phyloP scores from a whole-genome alignment of 1,284 basidiomycete genomes.

The Crucibulum cyathiforme region DNA sequence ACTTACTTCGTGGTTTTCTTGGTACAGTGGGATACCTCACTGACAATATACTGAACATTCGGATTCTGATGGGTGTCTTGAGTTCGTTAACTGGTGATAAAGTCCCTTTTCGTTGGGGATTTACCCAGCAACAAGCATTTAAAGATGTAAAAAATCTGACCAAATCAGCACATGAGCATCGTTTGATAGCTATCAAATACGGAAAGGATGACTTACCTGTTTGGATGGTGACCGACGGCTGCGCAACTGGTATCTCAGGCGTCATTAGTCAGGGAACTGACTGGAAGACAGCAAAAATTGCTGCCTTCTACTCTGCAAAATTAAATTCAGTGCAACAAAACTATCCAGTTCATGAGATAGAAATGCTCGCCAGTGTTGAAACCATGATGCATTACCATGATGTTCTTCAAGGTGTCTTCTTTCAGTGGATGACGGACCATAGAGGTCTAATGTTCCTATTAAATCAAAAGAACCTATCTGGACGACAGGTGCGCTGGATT shows the following conservation, averaged over 20 bases:
- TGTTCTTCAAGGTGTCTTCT: slow-evolving; percentile 18
- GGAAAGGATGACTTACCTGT: slow-evolving; percentile 12
- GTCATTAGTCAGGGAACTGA: too few species aligned
- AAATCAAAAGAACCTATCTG: slow-evolving; percentile 34
- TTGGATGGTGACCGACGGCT: slow-evolving; percentile 31
- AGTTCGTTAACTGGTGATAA: slow-evolving; percentile 25
- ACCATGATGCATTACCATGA: too few species aligned
- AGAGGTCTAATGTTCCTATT: slow-evolving; percentile 34
- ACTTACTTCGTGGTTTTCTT: slow-evolving; percentile 29
- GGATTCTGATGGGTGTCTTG: slow-evolving; percentile 33
- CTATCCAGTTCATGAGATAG: too few species aligned
- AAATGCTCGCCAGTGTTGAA: too few species aligned
- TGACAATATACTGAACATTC: slow-evolving; percentile 24
- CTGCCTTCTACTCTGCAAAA: too few species aligned
- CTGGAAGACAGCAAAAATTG: too few species aligned
- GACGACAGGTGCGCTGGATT: slow-evolving; percentile 40
- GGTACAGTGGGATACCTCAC: slow-evolving; percentile 32
- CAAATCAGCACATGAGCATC: slow-evolving; percentile 1
- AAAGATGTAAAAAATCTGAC: slow-evolving; percentile 36
- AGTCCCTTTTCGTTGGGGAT: slow-evolving; percentile 29
- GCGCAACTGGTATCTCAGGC: slow-evolving; percentile 14
- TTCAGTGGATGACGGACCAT: slow-evolving; percentile 42
- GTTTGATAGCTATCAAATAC: slow-evolving; percentile 15
- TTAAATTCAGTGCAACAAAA: too few species aligned
- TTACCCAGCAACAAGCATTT: slow-evolving; percentile 38